phyloP scores from a whole-genome alignment of 768 basidiomycete species.

The Boletus rubroflammeus region DNA sequence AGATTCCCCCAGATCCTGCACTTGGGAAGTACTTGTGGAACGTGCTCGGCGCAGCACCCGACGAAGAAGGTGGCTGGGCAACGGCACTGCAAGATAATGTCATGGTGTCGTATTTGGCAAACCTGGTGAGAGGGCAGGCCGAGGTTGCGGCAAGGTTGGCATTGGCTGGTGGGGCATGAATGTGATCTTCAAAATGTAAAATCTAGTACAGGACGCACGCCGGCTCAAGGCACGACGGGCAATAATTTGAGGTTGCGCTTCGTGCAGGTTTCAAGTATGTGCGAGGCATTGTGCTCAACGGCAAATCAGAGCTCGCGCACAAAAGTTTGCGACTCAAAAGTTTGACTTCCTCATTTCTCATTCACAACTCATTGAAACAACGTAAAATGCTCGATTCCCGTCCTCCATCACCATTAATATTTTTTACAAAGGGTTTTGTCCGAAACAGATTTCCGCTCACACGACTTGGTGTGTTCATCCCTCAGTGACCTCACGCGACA shows the following conservation, averaged over 20 bases:
- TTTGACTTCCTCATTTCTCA: background rate
- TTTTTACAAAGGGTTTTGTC: too few relatives aligned
- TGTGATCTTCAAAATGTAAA: slow-evolving; percentile 5
- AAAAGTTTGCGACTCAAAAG: background rate
- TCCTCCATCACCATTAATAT: background rate
- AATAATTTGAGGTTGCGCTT: background rate
- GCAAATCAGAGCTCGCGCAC: background rate
- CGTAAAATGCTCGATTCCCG: background rate
- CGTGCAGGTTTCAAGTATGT: background rate
- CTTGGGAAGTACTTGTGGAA: slow-evolving; percentile 92
- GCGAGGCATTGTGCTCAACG: background rate
- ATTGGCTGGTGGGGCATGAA: slow-evolving; percentile 47
- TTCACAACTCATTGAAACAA: background rate
- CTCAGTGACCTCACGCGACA: background rate
- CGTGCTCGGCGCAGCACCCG: slow-evolving; percentile 68
- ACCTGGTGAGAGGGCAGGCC: slow-evolving; percentile 88
- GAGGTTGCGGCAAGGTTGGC: slow-evolving; percentile 88
- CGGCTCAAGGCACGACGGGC: background rate
- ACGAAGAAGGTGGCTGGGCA: slow-evolving; percentile 74
- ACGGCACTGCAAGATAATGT: slow-evolving; percentile 83
- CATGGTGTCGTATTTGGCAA: slow-evolving; percentile 93
- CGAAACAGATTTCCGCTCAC: background rate
- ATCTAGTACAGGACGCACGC: background rate
- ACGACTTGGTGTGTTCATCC: background rate
- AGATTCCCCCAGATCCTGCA: slow-evolving; percentile 73